Percentiles rank a stretch among this genome's conserved stretches.
phyloP scores from a whole-genome alignment of 2,329 filamentous ascomycete genomes.

The Ophiostoma sp. region DNA sequence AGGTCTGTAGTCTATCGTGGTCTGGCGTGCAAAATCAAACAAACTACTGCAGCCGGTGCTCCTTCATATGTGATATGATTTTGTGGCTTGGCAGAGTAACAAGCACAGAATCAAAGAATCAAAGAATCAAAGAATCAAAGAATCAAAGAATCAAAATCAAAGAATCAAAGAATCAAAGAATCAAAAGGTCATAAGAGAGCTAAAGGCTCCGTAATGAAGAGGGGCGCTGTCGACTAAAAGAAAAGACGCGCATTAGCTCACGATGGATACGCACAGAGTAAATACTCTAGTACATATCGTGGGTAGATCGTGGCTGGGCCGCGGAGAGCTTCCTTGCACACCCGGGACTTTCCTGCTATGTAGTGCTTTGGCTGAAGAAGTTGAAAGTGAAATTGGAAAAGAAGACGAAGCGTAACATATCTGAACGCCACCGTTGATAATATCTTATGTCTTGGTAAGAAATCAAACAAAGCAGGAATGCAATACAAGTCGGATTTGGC shows the following conservation, averaged over 20 bases:
- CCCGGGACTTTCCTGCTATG: slow-evolving; percentile 1
- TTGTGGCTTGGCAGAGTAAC: background rate
- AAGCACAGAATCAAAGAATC: too few species aligned
- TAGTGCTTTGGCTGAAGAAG: background rate
- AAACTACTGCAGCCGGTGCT: background rate
- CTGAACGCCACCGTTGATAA: too few species aligned
- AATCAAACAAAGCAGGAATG: background rate
- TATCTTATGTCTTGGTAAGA: background rate
- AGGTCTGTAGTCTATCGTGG: background rate
- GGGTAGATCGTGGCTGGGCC: background rate
- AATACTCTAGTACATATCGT: background rate
- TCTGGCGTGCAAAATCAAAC: background rate
- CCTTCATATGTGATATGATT: background rate
- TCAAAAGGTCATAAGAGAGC: background rate
- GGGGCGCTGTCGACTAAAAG: slow-evolving; percentile 1
- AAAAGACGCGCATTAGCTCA: slow-evolving; percentile 8
- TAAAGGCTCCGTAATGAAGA: background rate
- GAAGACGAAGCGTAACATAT: too few species aligned
- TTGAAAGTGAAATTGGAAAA: background rate
- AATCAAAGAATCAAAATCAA: background rate
- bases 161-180: background rate
- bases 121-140: background rate
- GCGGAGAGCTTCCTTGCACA: background rate
- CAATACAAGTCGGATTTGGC: background rate
- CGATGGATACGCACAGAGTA: background rate